Percentiles rank a stretch among this genome's conserved stretches.
These are phyloP conservation scores for Asterella californica DNA, from an alignment of 225 moss, liverwort and hornwort species.

Conservation along the genomic window DNA sequence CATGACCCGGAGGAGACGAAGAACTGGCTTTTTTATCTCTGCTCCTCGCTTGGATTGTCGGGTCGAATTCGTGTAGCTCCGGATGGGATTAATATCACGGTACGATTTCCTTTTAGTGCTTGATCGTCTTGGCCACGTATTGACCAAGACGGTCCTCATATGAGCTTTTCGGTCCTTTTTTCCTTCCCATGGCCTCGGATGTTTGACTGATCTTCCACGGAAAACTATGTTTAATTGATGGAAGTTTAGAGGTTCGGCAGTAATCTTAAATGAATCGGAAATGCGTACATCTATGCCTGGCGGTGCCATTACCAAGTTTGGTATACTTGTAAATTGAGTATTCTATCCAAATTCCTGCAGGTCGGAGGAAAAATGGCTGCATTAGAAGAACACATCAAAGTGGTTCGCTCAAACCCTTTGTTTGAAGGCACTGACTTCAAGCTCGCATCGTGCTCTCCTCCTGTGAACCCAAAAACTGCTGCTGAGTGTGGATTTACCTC, in stretches of 20 bases:
- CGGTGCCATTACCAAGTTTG: not conserved
- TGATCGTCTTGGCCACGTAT: not conserved
- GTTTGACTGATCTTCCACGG: not conserved
- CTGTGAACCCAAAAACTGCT: slow-evolving; percentile 48
- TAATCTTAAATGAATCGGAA: not conserved
- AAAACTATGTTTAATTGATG: not conserved
- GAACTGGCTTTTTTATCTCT: slow-evolving; percentile 52
- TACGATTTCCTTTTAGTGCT: slow-evolving; percentile 21
- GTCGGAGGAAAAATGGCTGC: slow-evolving; percentile 50
- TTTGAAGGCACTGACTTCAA: slow-evolving; percentile 84
- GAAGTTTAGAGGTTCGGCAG: not conserved
- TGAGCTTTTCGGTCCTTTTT: not conserved
- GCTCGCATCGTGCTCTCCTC: slow-evolving; percentile 49
- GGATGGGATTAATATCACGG: slow-evolving; percentile 88
- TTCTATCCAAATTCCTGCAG: slow-evolving; percentile 13
- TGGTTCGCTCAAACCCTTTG: slow-evolving; percentile 53
- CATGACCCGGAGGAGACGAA: slow-evolving; percentile 40
- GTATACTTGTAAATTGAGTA: not conserved
- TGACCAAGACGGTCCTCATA: too few relatives aligned
- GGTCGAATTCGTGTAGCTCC: slow-evolving; percentile 80
- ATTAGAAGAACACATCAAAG: slow-evolving; percentile 43
- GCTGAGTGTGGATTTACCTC: slow-evolving; percentile 65
- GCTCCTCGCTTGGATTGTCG: slow-evolving; percentile 49
- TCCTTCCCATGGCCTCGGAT: not conserved
- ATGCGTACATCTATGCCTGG: not conserved